Evolutionary conservation across 2,329 filamentous ascomycete species (phyloP).

Genomic region (Colletotrichum neosansevieriae): DNA sequence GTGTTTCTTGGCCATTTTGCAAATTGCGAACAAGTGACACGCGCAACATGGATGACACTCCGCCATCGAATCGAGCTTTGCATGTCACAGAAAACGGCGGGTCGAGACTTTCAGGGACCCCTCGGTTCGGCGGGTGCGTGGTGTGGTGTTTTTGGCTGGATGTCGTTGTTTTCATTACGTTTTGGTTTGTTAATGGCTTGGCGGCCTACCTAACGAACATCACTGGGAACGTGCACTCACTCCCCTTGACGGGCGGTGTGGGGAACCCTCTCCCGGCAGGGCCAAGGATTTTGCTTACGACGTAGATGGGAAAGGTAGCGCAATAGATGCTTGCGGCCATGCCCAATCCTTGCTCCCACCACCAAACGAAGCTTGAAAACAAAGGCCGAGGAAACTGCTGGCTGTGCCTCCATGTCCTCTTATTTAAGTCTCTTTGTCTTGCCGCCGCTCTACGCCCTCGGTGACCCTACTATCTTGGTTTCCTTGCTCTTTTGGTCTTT

Average conservation of each 20-base stretch:
- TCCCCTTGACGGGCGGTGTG: too few species aligned
- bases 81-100: too few species aligned
- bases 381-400: conserved; percentile 13
- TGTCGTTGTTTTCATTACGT: conserved; percentile 42
- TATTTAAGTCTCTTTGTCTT: conserved; percentile 37
- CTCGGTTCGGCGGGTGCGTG: conserved; percentile 14
- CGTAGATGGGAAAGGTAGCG: conserved; percentile 32
- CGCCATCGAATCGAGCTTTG: too few species aligned
- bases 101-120: background rate
- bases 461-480: background rate
- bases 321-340: conserved; percentile 38
- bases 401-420: conserved; percentile 8
- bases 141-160: conserved; percentile 35
- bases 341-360: conserved; percentile 21
- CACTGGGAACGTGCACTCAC: too few species aligned
- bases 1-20: too few species aligned
- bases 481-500: background rate
- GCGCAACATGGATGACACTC: too few species aligned
- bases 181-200: conserved; percentile 19
- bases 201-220: conserved; percentile 22
- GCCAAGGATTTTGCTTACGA: conserved; percentile 37
- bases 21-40: too few species aligned
- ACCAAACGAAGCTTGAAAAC: conserved; percentile 24
- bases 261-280: conserved; percentile 17
- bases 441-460: background rate